Evolutionary conservation across 2,329 filamentous ascomycete species (phyloP).

Genomic region (Talaromyces sp.): DNA sequence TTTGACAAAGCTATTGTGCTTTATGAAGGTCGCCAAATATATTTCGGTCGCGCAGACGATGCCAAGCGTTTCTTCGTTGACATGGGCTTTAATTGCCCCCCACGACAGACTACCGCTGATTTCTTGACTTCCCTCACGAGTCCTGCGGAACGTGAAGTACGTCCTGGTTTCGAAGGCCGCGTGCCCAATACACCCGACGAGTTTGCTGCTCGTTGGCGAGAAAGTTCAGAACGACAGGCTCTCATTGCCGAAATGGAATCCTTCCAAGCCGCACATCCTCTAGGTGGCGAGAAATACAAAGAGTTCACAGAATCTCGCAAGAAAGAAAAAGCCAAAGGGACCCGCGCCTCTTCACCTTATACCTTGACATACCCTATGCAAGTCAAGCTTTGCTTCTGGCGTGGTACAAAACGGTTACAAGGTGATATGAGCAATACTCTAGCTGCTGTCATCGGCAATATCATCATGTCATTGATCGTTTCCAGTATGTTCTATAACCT

Average conservation of each 20-base stretch:
- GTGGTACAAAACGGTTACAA: constrained; percentile 71
- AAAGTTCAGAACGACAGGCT: constrained; percentile 48
- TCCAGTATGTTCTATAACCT: constrained; percentile 80
- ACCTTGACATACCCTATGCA: constrained; percentile 77
- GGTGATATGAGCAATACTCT: constrained; percentile 75
- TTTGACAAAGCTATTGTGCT: constrained; percentile 73
- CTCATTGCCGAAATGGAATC: constrained; percentile 44
- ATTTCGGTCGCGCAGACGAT: constrained; percentile 62
- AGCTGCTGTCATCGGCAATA: constrained; percentile 64
- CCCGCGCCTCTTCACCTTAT: constrained; percentile 70
- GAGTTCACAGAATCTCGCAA: constrained; percentile 42
- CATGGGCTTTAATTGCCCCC: constrained; percentile 67
- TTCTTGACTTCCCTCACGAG: constrained; percentile 70
- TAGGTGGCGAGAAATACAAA: constrained; percentile 41
- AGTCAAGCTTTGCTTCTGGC: constrained; percentile 72
- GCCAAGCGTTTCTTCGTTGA: constrained; percentile 66
- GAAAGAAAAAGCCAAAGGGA: constrained; percentile 44
- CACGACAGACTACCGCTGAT: constrained; percentile 68
- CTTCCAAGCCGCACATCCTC: constrained; percentile 40
- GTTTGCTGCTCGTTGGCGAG: constrained; percentile 58
- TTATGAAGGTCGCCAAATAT: constrained; percentile 75
- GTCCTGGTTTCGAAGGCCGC: constrained; percentile 58
- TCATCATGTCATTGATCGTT: constrained; percentile 72
- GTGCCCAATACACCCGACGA: constrained; percentile 69
- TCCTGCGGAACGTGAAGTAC: constrained; percentile 56